Conservation (phyloP, 2,329 filamentous ascomycete species). For the Fusarium keratoplasticum region DNA sequence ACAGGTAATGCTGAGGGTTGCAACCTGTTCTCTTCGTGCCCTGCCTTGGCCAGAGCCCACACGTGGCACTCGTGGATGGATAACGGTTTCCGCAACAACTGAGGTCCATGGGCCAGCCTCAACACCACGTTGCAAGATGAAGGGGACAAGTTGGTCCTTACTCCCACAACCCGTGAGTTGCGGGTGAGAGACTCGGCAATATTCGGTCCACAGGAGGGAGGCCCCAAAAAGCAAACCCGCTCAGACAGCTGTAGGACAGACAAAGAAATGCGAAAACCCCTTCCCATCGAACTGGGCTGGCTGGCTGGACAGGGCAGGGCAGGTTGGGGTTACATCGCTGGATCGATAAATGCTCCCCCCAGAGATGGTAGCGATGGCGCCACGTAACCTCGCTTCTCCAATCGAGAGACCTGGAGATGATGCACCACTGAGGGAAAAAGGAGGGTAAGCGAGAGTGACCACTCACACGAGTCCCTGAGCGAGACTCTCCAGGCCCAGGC, state of each 20-base stretch:
- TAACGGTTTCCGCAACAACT: constrained; percentile 14
- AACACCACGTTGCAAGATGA: constrained; percentile 26
- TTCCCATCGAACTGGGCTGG: not conserved
- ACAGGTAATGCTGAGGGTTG: constrained; percentile 8
- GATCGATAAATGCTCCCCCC: constrained; percentile 21
- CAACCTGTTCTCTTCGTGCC: not conserved
- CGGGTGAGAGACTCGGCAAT: constrained; percentile 26
- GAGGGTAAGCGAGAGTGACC: not conserved
- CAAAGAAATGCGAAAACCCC: not conserved
- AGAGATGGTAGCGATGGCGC: constrained; percentile 13
- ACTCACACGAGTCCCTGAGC: constrained; percentile 12
- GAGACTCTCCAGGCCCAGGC: not conserved
- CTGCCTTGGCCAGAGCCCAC: constrained; percentile 3
- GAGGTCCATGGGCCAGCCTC: constrained; percentile 19
- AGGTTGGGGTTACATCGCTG: constrained; percentile 32
- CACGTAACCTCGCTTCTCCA: constrained; percentile 28
- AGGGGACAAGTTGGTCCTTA: constrained; percentile 27
- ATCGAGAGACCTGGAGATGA: constrained; percentile 13
- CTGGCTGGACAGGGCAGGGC: not conserved
- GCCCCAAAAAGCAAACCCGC: constrained; percentile 1
- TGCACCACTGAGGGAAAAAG: constrained; percentile 3
- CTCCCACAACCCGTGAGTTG: constrained; percentile 3
- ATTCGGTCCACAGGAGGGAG: not conserved
- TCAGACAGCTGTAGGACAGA: not conserved
- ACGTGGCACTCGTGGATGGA: constrained; percentile 8